These are phyloP conservation scores for Oryza glumipatula DNA, from an alignment of 176 grass and related monocot species.

Conservation along the genomic window DNA sequence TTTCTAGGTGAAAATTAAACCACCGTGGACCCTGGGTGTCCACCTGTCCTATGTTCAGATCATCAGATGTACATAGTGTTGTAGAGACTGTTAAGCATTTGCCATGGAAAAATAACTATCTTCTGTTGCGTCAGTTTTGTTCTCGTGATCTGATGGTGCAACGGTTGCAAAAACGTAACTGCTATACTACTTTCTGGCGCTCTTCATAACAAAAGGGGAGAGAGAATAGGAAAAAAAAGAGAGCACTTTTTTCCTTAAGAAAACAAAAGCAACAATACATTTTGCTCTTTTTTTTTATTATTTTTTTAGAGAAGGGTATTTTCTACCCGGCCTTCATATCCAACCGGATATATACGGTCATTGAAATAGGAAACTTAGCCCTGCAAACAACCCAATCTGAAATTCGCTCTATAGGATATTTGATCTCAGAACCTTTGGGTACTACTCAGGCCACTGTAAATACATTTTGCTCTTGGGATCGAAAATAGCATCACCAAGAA, in stretches of 20 bases:
- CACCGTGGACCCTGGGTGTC: not conserved
- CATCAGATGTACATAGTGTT: constrained; percentile 37
- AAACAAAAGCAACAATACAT: not conserved
- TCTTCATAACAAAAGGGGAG: no score
- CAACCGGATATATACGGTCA: no score
- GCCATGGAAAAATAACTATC: not conserved
- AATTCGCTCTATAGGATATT: rapidly evolving
- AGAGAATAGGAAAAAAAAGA: not conserved
- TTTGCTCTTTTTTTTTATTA: not conserved
- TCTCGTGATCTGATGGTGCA: not conserved
- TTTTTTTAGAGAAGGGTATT: no score
- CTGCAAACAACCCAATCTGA: no score
- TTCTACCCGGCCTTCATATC: no score
- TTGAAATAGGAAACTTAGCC: no score
- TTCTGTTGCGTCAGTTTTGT: not conserved
- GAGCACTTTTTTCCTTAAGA: not conserved
- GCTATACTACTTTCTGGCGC: not conserved
- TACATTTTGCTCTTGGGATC: not conserved
- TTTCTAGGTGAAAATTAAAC: constrained; percentile 43
- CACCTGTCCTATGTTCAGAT: constrained; percentile 24
- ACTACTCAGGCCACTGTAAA: no score
- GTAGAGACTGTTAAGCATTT: constrained; percentile 16
- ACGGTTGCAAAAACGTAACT: not conserved
- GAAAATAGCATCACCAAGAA: constrained; percentile 12
- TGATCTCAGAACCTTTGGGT: no score